Evolutionary conservation across 129 eudicot genomes (phyloP).

Genomic region (Lactuca saligna): DNA sequence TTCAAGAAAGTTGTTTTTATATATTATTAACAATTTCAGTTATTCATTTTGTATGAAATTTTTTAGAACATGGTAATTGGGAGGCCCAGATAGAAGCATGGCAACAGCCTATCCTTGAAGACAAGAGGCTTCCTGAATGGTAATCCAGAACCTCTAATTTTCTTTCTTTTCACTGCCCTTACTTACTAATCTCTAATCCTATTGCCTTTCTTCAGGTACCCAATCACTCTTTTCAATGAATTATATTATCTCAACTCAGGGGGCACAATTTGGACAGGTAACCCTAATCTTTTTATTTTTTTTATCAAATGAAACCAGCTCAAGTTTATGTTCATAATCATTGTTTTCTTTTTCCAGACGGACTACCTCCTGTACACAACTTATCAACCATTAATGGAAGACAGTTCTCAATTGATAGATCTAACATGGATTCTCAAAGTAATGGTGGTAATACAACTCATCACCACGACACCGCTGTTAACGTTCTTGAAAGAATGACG

Average conservation of each 20-base stretch:
- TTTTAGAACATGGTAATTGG: conserved; percentile 63
- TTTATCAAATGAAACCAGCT: conserved; percentile 1
- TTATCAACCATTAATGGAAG: conserved; percentile 48
- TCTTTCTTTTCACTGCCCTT: conserved; percentile 16
- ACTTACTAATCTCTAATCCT: conserved; percentile 23
- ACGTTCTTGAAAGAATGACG: conserved; percentile 69
- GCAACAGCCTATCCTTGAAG: conserved; percentile 83
- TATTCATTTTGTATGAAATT: conserved; percentile 11
- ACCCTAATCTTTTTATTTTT: not conserved
- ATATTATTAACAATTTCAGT: conserved; percentile 6
- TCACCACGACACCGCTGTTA: conserved; percentile 50
- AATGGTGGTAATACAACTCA: conserved; percentile 29
- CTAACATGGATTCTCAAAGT: conserved; percentile 16
- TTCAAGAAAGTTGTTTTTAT: not conserved
- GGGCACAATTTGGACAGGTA: conserved; percentile 97
- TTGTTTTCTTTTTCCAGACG: conserved; percentile 49
- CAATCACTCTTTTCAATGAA: conserved; percentile 85
- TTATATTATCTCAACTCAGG: conserved; percentile 92
- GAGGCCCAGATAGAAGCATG: conserved; percentile 90
- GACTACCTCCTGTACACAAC: conserved; percentile 70
- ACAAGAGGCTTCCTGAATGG: conserved; percentile 87
- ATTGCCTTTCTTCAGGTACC: conserved; percentile 67
- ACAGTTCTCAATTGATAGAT: conserved; percentile 57
- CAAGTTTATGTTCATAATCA: not conserved
- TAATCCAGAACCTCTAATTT: conserved; percentile 23